These are phyloP conservation scores for Cyberlindnera mississippiensis DNA, from an alignment of 805 yeast genomes.

Conservation along the genomic window DNA sequence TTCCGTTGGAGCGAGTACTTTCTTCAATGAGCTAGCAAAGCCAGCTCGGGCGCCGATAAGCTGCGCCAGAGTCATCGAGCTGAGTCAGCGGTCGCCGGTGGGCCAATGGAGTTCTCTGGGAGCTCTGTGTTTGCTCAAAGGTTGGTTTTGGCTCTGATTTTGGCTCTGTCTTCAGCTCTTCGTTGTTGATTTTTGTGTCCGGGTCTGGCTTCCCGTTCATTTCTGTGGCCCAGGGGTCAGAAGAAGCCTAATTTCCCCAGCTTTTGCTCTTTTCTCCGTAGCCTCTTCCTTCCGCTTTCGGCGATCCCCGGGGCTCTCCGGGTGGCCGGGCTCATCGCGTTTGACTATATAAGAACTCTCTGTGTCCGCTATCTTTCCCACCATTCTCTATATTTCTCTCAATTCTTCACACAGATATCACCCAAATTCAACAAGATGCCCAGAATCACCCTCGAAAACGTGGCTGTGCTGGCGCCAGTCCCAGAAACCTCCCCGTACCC, in stretches of 20 bases:
- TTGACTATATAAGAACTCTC: too few relatives aligned
- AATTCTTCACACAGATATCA: not conserved
- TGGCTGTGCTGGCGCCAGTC: conserved; percentile 33
- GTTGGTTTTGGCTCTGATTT: too few relatives aligned
- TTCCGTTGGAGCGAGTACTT: conserved; percentile 8
- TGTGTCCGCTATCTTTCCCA: too few relatives aligned
- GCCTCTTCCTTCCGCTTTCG: too few relatives aligned
- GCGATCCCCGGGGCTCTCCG: not conserved
- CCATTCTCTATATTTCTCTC: not conserved
- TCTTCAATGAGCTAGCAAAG: not conserved
- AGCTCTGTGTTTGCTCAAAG: too few relatives aligned
- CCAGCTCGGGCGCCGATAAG: conserved; percentile 7
- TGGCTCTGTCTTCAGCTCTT: too few relatives aligned
- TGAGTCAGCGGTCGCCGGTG: not conserved
- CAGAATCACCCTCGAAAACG: conserved; percentile 29
- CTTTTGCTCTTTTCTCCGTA: too few relatives aligned
- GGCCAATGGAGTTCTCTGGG: not conserved
- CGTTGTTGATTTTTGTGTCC: too few relatives aligned
- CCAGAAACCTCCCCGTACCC: conserved; percentile 30
- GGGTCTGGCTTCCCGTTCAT: too few relatives aligned
- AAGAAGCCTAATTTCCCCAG: too few relatives aligned
- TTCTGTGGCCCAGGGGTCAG: too few relatives aligned
- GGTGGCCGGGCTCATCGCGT: not conserved
- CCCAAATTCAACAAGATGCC: conserved; percentile 15
- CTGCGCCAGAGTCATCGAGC: conserved; percentile 2